phyloP scores from a whole-genome alignment of 23 red algal genomes.

The Gracilaria gracilis region DNA sequence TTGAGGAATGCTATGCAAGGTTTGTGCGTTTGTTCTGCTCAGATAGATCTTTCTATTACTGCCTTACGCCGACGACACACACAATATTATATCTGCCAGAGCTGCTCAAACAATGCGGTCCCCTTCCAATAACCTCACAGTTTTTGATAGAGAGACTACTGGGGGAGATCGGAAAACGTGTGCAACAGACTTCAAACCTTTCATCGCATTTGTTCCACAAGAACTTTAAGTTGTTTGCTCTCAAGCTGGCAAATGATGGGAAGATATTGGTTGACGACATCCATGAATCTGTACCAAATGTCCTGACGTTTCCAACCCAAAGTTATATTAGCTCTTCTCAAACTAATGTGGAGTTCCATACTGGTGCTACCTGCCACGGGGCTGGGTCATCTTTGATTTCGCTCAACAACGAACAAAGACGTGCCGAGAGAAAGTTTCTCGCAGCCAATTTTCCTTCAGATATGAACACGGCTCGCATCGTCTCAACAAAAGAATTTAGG shows the following conservation, averaged over 20 bases:
- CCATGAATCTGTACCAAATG: background rate
- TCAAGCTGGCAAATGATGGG: constrained; percentile 7
- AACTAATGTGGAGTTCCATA: background rate
- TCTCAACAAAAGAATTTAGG: background rate
- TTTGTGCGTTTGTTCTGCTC: background rate
- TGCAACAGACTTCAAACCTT: background rate
- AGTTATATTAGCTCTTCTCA: background rate
- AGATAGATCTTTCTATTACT: background rate
- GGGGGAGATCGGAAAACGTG: background rate
- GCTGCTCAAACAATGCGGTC: constrained; percentile 13
- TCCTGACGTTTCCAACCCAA: background rate
- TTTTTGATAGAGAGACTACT: constrained; percentile 29
- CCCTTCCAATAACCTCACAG: background rate
- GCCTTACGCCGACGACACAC: constrained; percentile 19
- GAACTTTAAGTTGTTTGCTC: constrained; percentile 28
- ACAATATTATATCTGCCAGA: constrained; percentile 9
- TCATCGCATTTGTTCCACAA: constrained; percentile 9
- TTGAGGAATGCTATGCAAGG: constrained; percentile 6
- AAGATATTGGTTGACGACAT: background rate
- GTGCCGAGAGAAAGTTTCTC: background rate
- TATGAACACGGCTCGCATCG: background rate
- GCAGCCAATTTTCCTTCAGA: background rate
- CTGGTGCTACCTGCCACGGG: background rate
- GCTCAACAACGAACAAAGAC: background rate
- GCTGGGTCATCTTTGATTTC: background rate